Percentiles rank a stretch among this genome's conserved stretches.
phyloP scores from a whole-genome alignment of 495 filamentous ascomycete genomes.

The Ramalina peruviana region DNA sequence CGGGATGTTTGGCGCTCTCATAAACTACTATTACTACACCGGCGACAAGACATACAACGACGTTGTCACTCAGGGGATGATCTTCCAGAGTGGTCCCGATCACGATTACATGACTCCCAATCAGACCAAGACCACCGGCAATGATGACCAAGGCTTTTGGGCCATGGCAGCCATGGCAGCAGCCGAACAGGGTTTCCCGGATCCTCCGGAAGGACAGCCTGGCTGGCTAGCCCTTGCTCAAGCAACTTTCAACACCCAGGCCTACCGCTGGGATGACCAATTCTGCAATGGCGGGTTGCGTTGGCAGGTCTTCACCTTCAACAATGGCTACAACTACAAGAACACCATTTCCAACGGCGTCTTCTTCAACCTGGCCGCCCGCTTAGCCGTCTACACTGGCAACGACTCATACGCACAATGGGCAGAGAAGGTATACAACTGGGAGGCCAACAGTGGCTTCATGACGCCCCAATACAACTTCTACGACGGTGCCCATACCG shows the following conservation, averaged over 20 bases:
- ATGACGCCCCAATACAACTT: slow-evolving; percentile 47
- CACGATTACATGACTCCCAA: slow-evolving; percentile 68
- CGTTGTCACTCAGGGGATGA: slow-evolving; percentile 48
- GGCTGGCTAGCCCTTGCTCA: slow-evolving; percentile 73
- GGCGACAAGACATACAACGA: slow-evolving; percentile 62
- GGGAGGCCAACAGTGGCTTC: slow-evolving; percentile 48
- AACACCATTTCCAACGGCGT: slow-evolving; percentile 69
- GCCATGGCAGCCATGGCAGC: slow-evolving; percentile 69
- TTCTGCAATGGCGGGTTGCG: slow-evolving; percentile 57
- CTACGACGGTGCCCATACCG: slow-evolving; percentile 48
- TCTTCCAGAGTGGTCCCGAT: slow-evolving; percentile 55
- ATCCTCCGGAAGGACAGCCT: slow-evolving; percentile 34
- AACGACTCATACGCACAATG: slow-evolving; percentile 68
- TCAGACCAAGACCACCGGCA: slow-evolving; percentile 61
- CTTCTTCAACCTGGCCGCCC: slow-evolving; percentile 67
- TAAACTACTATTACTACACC: slow-evolving; percentile 79
- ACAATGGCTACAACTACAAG: slow-evolving; percentile 71
- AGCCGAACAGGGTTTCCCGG: slow-evolving; percentile 62
- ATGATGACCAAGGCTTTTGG: slow-evolving; percentile 86
- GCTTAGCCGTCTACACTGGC: slow-evolving; percentile 60
- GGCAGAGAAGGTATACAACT: slow-evolving; percentile 64
- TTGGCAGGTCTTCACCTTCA: slow-evolving; percentile 77
- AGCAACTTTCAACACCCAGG: slow-evolving; percentile 66
- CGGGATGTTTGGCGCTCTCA: slow-evolving; percentile 57
- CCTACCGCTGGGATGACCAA: slow-evolving; percentile 51